Percentiles rank a stretch among this genome's conserved stretches.
Evolutionary conservation across 2,329 filamentous ascomycete genomes (phyloP).

Genomic region (Lachnellula occidentalis): DNA sequence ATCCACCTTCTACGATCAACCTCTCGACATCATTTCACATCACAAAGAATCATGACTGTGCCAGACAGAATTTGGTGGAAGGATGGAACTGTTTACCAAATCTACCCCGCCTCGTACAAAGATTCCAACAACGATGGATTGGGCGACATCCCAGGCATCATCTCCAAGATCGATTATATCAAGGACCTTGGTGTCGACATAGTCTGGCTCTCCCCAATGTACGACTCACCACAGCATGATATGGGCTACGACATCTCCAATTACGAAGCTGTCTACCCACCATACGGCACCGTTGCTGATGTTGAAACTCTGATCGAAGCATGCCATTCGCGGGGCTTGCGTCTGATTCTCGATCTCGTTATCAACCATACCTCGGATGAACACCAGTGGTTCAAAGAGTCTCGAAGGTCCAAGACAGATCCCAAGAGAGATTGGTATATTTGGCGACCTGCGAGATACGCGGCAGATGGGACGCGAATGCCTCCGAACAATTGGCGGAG

Average conservation of each 20-base stretch:
- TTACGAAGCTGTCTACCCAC: constrained; percentile 59
- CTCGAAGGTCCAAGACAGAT: constrained; percentile 43
- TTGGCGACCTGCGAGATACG: constrained; percentile 53
- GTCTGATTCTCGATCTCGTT: constrained; percentile 68
- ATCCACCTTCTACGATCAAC: no score
- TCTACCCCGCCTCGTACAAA: constrained; percentile 53
- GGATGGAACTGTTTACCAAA: constrained; percentile 51
- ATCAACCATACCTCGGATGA: constrained; percentile 73
- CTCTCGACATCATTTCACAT: background rate
- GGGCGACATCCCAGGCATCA: constrained; percentile 57
- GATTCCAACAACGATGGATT: constrained; percentile 54
- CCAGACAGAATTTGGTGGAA: constrained; percentile 45
- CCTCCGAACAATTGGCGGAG: constrained; percentile 71
- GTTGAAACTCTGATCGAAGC: constrained; percentile 57
- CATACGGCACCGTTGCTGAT: constrained; percentile 62
- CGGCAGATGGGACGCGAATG: constrained; percentile 52
- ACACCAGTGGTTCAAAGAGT: constrained; percentile 60
- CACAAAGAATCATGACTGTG: constrained; percentile 9
- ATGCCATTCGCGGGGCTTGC: constrained; percentile 59
- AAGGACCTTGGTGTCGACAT: constrained; percentile 55
- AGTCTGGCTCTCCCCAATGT: constrained; percentile 63
- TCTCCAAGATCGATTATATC: constrained; percentile 56
- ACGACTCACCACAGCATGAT: constrained; percentile 57
- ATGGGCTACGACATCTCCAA: constrained; percentile 68
- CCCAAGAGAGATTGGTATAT: constrained; percentile 60